Evolutionary conservation across 2,329 filamentous ascomycete genomes (phyloP).

Genomic region (Colletotrichum melonis): DNA sequence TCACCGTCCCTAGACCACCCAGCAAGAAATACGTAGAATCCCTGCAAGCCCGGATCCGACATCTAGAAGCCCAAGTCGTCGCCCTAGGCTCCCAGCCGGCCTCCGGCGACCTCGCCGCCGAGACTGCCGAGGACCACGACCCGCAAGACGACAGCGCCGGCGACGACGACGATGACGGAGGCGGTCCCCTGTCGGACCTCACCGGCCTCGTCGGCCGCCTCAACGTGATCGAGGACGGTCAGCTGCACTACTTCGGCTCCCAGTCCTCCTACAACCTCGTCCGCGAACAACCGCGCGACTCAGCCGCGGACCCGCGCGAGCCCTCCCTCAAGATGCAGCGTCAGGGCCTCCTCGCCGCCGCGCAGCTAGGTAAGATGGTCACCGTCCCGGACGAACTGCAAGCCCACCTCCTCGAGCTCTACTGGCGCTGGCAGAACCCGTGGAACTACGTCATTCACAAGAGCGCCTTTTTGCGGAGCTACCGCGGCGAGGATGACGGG

Average conservation of each 20-base stretch:
- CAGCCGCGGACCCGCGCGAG: not conserved
- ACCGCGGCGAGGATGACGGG: constrained; percentile 28
- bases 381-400: constrained; percentile 38
- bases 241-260: constrained; percentile 41
- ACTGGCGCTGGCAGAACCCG: constrained; percentile 42
- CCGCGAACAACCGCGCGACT: not conserved
- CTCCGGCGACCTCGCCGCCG: not conserved
- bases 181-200: constrained; percentile 33
- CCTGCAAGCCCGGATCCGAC: constrained; percentile 36
- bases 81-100: constrained; percentile 5
- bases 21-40: constrained; percentile 41
- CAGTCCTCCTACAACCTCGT: constrained; percentile 40
- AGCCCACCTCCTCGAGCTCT: constrained; percentile 41
- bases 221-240: constrained; percentile 37
- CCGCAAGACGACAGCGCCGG: not conserved
- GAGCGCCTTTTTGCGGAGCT: constrained; percentile 36
- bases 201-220: constrained; percentile 32
- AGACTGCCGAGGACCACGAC: constrained; percentile 10
- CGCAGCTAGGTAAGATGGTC: constrained; percentile 28
- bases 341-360: constrained; percentile 30
- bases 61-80: constrained; percentile 35
- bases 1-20: constrained; percentile 34
- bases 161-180: constrained; percentile 27
- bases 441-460: constrained; percentile 43
- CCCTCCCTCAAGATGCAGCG: constrained; percentile 19